Base-by-base conservation (phyloP, 2,329 filamentous ascomycete species). In the Arthrinium phaeospermum region DNA sequence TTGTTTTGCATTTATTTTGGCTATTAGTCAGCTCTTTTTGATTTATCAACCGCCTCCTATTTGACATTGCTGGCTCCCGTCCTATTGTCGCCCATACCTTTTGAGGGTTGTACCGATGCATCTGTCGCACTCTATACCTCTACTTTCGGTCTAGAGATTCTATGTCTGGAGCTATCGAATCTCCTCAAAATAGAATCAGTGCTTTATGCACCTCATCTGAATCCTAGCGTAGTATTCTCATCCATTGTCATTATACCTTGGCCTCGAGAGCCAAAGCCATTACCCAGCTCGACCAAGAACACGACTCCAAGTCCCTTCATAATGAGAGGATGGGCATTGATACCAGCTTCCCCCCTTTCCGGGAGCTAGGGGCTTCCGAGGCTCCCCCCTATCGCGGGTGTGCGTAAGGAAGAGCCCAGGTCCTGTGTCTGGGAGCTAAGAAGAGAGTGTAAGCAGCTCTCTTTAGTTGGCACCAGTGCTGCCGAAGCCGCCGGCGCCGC, bases 401-500 rank as follows among this genome's bases (percentile, higher is more conserved):
- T n/a, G 10, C 37, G 10, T 41, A 8, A 10, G 5, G 8, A 10
- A 37, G 37, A 10, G 22, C 12, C n/a, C 49, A 12, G 27, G 16
- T 41, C 10, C 27, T 46, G 27, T 64, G 19, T 67, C 14, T 30
- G 47, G 16, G 16, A 67, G 14, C 4, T 51, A 7, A 41, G 46
- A 14, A 27, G 49, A 51, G 49, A 41, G 6, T 22, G 49, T 13
- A 27, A 51, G 19, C 57, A 24, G 41, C 12, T 41, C 16, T 44
- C 10, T 68, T 75, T n/a, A 80, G 69, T 79, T 80, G 27, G 73
- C 75, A 27, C 95, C 95, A 46, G 95, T 98, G 83, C 94, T 97
- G 71, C 95, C 95, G 80, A 98, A 98, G 1, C 95, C 96, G 37
- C 95, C 96, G 0, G 92, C 94, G 37, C 96, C 96, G 57, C 96